phyloP scores from a whole-genome alignment of 139 green algal species.

The Auxenochlorella pyrenoidosa region DNA sequence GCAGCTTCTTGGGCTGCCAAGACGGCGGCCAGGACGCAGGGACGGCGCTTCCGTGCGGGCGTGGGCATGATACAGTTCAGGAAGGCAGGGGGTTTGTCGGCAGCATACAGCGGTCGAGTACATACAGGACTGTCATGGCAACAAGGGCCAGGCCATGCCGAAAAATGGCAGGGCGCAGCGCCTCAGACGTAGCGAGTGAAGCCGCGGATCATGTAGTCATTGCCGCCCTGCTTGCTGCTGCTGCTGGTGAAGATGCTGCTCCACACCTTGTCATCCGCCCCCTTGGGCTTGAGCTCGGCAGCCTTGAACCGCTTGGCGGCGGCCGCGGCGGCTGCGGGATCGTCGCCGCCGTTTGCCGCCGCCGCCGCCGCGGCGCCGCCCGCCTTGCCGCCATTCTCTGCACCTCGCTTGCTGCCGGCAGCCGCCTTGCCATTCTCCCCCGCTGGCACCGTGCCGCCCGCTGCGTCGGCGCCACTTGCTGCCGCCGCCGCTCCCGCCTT shows the following conservation, averaged over 20 bases:
- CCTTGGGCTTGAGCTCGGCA: conserved; percentile 27
- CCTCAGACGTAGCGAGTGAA: neutral
- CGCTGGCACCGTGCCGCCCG: neutral
- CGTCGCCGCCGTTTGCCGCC: conserved; percentile 10
- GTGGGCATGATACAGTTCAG: too few relatives aligned
- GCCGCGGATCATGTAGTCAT: conserved; percentile 30
- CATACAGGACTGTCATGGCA: neutral
- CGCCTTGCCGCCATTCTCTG: neutral
- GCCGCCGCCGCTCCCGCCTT: conserved; percentile 21
- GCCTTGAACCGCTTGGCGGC: conserved; percentile 39
- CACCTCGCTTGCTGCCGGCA: conserved; percentile 7
- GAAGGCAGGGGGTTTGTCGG: too few relatives aligned
- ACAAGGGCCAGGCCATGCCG: too few relatives aligned
- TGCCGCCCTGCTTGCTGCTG: neutral
- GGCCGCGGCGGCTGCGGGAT: neutral
- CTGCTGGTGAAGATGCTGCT: conserved; percentile 47
- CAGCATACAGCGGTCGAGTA: too few relatives aligned
- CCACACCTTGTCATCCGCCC: conserved; percentile 44
- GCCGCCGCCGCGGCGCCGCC: neutral
- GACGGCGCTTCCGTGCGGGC: too few relatives aligned
- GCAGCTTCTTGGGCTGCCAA: too few relatives aligned
- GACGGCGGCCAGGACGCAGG: too few relatives aligned
- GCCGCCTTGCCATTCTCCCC: neutral
- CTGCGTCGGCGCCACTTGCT: neutral
- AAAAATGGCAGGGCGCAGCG: neutral